Evolutionary conservation across 106 monocot species (phyloP).

Genomic region (Hemerocallis citrina): DNA sequence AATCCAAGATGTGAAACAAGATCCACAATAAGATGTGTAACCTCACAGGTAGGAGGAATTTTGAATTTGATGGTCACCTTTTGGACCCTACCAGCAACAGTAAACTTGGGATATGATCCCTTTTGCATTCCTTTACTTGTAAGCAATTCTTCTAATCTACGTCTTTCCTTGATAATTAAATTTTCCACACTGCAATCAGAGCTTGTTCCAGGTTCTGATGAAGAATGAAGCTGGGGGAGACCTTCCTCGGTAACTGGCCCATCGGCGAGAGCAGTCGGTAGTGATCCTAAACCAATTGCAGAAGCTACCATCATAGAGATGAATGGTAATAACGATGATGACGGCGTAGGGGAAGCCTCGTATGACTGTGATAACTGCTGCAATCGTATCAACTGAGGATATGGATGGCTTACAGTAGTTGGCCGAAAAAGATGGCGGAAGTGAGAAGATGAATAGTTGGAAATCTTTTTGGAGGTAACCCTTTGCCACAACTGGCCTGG

Average conservation of each 20-base stretch:
- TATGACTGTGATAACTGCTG: slow-evolving; percentile 2
- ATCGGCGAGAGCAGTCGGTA: neutral
- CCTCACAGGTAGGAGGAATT: slow-evolving; percentile 39
- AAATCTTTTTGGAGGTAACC: neutral
- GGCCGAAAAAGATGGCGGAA: neutral
- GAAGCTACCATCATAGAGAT: neutral
- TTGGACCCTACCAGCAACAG: slow-evolving; percentile 45
- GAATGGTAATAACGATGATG: neutral
- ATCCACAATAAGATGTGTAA: slow-evolving; percentile 43
- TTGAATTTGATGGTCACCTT: slow-evolving; percentile 66
- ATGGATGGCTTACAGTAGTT: neutral
- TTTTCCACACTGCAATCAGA: slow-evolving; percentile 4
- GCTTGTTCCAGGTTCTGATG: slow-evolving; percentile 2
- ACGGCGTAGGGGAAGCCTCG: neutral
- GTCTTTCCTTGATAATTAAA: slow-evolving; percentile 33
- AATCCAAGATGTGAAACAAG: slow-evolving; percentile 43
- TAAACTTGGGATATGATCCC: slow-evolving; percentile 59
- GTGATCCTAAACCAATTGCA: slow-evolving; percentile 1
- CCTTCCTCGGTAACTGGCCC: neutral
- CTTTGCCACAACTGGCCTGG: neutral
- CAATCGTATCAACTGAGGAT: neutral
- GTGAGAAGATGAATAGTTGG: neutral
- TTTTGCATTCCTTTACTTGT: slow-evolving; percentile 35
- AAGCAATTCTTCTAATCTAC: slow-evolving; percentile 53
- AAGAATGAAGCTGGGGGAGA: neutral